Evolutionary conservation across 768 basidiomycete species (phyloP).

Genomic region (Kwoniella sp.): DNA sequence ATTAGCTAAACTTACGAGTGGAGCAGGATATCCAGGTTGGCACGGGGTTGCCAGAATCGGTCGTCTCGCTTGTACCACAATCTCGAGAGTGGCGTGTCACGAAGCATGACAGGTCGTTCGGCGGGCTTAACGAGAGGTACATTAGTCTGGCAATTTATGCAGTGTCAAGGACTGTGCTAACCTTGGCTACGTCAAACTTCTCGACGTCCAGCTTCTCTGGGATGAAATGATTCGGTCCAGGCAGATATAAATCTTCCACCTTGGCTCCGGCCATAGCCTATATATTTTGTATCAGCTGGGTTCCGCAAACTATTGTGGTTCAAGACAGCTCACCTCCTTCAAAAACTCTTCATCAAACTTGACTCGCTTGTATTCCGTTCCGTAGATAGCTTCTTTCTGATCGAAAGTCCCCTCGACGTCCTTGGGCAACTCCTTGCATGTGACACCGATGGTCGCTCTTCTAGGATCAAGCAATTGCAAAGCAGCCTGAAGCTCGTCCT

Average conservation of each 20-base stretch:
- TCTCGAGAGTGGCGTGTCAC: slow-evolving; percentile 69
- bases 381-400: slow-evolving; percentile 83
- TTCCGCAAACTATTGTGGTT: not conserved
- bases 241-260: slow-evolving; percentile 67
- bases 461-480: slow-evolving; percentile 66
- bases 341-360: slow-evolving; percentile 64
- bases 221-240: slow-evolving; percentile 85
- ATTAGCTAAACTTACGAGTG: slow-evolving; percentile 48
- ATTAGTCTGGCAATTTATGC: too few species aligned
- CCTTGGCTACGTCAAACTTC: slow-evolving; percentile 69
- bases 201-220: slow-evolving; percentile 82
- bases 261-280: slow-evolving; percentile 67
- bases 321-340: slow-evolving; percentile 53
- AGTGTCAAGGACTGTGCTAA: too few species aligned
- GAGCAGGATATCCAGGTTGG: slow-evolving; percentile 66
- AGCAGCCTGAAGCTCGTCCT: slow-evolving; percentile 60
- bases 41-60: slow-evolving; percentile 91
- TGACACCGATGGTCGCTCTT: slow-evolving; percentile 72
- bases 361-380: slow-evolving; percentile 76
- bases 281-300: slow-evolving; percentile 1
- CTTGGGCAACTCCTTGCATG: slow-evolving; percentile 71
- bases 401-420: slow-evolving; percentile 60
- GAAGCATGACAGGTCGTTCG: slow-evolving; percentile 69
- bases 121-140: slow-evolving; percentile 61
- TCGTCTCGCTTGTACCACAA: slow-evolving; percentile 99